phyloP scores from a whole-genome alignment of 306 rosid species.

The Trifolium pratense region DNA sequence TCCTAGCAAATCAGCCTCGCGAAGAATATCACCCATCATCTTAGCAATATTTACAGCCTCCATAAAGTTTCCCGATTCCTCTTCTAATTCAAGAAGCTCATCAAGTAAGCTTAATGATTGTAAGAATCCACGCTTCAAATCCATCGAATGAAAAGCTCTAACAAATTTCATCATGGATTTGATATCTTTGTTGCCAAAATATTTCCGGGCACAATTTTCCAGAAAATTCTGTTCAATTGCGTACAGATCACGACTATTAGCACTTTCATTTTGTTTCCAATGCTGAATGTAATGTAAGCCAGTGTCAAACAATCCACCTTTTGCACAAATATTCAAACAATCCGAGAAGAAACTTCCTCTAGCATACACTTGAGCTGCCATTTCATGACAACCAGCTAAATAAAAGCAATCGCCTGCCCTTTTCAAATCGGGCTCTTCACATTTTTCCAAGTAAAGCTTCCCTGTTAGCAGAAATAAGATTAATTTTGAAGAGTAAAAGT shows the following conservation, averaged over 20 bases:
- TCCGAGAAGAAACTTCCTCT: conserved; percentile 57
- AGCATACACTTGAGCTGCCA: conserved; percentile 69
- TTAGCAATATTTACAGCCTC: conserved; percentile 67
- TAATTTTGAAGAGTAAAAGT: not conserved
- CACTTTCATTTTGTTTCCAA: conserved; percentile 62
- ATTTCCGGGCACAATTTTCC: conserved; percentile 66
- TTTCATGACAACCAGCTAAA: conserved; percentile 55
- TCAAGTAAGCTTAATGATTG: conserved; percentile 49
- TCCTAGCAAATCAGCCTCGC: conserved; percentile 55
- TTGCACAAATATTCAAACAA: conserved; percentile 61
- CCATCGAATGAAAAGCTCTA: conserved; percentile 61
- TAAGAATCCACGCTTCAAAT: conserved; percentile 64
- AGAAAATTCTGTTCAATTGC: conserved; percentile 62
- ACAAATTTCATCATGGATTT: conserved; percentile 77
- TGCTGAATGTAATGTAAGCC: conserved; percentile 61
- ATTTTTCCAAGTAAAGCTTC: conserved; percentile 60
- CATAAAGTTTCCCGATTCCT: conserved; percentile 65
- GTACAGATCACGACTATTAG: conserved; percentile 36
- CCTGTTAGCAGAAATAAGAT: conserved; percentile 49
- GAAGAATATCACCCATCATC: conserved; percentile 56
- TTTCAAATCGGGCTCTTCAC: conserved; percentile 56
- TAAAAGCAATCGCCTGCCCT: conserved; percentile 75
- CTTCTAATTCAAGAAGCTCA: conserved; percentile 71
- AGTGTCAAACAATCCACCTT: conserved; percentile 59
- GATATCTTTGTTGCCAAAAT: conserved; percentile 48